phyloP scores from a whole-genome alignment of 164 flowering plant genomes.

The Tetracentron sinense region DNA sequence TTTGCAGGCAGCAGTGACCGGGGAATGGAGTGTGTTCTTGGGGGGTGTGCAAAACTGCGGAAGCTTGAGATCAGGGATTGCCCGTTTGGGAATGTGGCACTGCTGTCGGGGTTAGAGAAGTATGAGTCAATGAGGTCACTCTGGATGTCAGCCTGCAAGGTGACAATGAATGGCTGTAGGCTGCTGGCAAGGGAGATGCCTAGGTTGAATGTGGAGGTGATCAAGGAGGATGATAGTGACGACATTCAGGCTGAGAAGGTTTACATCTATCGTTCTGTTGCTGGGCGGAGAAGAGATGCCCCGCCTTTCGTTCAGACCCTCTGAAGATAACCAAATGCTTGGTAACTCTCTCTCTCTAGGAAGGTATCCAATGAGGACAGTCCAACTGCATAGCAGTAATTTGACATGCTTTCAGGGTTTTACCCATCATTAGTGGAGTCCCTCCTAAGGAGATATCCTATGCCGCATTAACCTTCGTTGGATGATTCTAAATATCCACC shows the following conservation, averaged over 20 bases:
- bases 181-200: slow-evolving; percentile 60
- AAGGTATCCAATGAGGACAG: too few relatives aligned
- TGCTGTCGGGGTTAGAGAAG: slow-evolving; percentile 58
- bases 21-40: slow-evolving; percentile 63
- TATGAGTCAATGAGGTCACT: slow-evolving; percentile 79
- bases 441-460: too few relatives aligned
- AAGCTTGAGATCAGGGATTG: slow-evolving; percentile 86
- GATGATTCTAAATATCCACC: too few relatives aligned
- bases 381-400: too few relatives aligned
- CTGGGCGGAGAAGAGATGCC: slow-evolving; percentile 70
- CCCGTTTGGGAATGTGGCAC: slow-evolving; percentile 71
- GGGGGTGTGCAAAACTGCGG: slow-evolving; percentile 67
- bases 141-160: slow-evolving; percentile 84
- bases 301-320: slow-evolving; percentile 70
- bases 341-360: too few relatives aligned
- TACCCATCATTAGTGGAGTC: too few relatives aligned
- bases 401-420: too few relatives aligned
- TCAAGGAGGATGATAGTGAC: slow-evolving; percentile 60
- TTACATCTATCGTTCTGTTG: slow-evolving; percentile 76
- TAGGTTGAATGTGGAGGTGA: slow-evolving; percentile 78
- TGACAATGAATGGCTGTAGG: slow-evolving; percentile 60
- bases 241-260: slow-evolving; percentile 55
- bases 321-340: too few relatives aligned
- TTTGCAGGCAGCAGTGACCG: slow-evolving; percentile 74
- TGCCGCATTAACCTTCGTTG: too few relatives aligned